Percentiles rank a stretch among this genome's conserved stretches.
phyloP scores from a whole-genome alignment of 1,139 yeast species.

The Nakaseomyces nivariensis region DNA sequence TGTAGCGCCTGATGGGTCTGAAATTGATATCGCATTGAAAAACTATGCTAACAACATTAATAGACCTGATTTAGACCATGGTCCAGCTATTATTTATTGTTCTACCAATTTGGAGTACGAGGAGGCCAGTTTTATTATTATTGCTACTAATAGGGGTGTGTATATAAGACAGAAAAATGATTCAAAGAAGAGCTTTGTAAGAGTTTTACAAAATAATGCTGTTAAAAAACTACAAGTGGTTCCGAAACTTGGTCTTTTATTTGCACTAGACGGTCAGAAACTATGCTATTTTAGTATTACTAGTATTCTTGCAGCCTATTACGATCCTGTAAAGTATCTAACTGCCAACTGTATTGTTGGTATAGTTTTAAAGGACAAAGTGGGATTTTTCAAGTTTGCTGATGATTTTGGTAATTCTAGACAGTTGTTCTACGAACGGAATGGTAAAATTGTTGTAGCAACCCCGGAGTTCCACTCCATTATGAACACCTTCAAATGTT shows the following conservation, averaged over 20 bases:
- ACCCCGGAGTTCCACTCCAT: constrained; percentile 42
- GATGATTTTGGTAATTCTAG: constrained; percentile 49
- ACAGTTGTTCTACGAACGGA: constrained; percentile 47
- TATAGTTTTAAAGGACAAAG: constrained; percentile 31
- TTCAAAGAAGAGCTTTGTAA: constrained; percentile 35
- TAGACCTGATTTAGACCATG: constrained; percentile 4
- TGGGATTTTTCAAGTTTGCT: constrained; percentile 48
- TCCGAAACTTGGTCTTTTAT: constrained; percentile 45
- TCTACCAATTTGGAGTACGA: constrained; percentile 37
- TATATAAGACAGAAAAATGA: constrained; percentile 28
- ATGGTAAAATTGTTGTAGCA: constrained; percentile 28
- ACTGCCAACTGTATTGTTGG: constrained; percentile 26
- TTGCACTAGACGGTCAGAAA: constrained; percentile 50
- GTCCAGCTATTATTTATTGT: constrained; percentile 32
- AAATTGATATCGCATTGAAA: constrained; percentile 42
- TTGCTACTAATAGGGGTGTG: constrained; percentile 31
- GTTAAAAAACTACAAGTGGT: constrained; percentile 57
- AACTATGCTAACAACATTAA: constrained; percentile 17
- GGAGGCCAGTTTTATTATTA: constrained; percentile 20
- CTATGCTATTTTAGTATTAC: constrained; percentile 54
- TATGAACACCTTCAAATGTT: constrained; percentile 44
- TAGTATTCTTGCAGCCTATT: constrained; percentile 30
- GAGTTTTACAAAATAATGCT: constrained; percentile 44
- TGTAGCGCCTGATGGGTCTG: constrained; percentile 53
- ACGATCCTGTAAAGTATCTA: constrained; percentile 24